A percentile compares a stretch with the other conserved stretches of the same genome.
These are phyloP conservation scores for Inga oerstediana DNA, from an alignment of 306 rosid genomes.

Conservation along the genomic window DNA sequence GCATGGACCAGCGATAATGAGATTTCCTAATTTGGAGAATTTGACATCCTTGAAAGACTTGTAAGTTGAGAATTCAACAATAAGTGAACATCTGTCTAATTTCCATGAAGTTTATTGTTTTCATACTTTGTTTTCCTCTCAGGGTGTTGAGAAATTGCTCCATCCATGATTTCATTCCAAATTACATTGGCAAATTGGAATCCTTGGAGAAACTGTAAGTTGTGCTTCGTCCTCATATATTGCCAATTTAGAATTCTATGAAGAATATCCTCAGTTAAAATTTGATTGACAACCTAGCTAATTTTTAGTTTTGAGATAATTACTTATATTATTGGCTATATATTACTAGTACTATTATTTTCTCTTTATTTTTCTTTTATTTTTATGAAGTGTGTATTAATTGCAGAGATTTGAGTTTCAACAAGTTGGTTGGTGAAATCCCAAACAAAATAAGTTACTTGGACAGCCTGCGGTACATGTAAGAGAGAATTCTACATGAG, in stretches of 20 bases:
- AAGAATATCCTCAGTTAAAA: too few species aligned
- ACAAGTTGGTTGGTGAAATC: conserved; percentile 65
- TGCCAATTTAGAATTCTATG: too few species aligned
- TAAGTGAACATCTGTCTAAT: too few species aligned
- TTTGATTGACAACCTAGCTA: too few species aligned
- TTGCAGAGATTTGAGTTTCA: conserved; percentile 82
- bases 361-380: too few species aligned
- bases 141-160: conserved; percentile 82
- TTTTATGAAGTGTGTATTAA: not conserved
- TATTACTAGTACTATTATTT: too few species aligned
- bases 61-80: conserved; percentile 49
- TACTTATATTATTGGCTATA: too few species aligned
- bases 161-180: conserved; percentile 52
- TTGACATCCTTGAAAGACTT: conserved; percentile 25
- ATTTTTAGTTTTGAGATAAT: too few species aligned
- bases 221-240: not conserved
- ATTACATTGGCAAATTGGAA: conserved; percentile 37
- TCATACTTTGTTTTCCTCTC: conserved; percentile 26
- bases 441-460: conserved; percentile 37
- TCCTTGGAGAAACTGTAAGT: conserved; percentile 51
- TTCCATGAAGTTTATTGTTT: not conserved
- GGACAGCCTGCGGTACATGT: conserved; percentile 34
- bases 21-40: conserved; percentile 46
- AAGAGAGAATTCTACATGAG: conserved; percentile 31
- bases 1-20: conserved; percentile 16